phyloP scores from a whole-genome alignment of 345 rosid species.

The Cardiospermum halicacabum region DNA sequence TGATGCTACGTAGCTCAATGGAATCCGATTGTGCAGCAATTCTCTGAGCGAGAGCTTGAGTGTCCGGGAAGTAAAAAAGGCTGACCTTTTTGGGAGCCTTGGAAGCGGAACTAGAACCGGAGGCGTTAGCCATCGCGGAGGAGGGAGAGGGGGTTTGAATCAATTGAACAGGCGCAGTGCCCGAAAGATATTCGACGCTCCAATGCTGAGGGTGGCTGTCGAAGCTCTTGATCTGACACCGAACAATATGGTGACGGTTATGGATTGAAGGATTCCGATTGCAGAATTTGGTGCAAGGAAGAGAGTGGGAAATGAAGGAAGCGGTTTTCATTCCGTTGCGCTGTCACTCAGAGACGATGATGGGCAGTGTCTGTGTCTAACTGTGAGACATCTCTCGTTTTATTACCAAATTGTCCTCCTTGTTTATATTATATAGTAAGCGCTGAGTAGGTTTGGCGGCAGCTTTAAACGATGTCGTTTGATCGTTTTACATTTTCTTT shows the following conservation, averaged over 20 bases:
- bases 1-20: conserved; percentile 78
- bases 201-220: conserved; percentile 45
- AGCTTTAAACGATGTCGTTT: neutral
- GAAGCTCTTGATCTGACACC: conserved; percentile 51
- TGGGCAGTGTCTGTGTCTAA: neutral
- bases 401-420: neutral
- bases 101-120: conserved; percentile 42
- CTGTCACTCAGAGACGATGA: neutral
- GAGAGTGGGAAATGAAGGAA: neutral
- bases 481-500: too few species aligned
- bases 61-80: conserved; percentile 77
- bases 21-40: conserved; percentile 66
- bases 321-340: conserved; percentile 7
- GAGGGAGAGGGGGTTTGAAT: conserved; percentile 32
- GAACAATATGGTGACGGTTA: conserved; percentile 1
- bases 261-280: neutral
- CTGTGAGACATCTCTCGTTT: neutral
- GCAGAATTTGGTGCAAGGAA: neutral
- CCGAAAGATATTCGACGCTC: conserved; percentile 47
- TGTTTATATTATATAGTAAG: neutral
- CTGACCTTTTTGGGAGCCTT: conserved; percentile 54
- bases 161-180: conserved; percentile 38
- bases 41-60: conserved; percentile 73
- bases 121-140: conserved; percentile 48
- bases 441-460: neutral